phyloP scores from a whole-genome alignment of 345 rosid genomes.

The Sisymbrium irio region DNA sequence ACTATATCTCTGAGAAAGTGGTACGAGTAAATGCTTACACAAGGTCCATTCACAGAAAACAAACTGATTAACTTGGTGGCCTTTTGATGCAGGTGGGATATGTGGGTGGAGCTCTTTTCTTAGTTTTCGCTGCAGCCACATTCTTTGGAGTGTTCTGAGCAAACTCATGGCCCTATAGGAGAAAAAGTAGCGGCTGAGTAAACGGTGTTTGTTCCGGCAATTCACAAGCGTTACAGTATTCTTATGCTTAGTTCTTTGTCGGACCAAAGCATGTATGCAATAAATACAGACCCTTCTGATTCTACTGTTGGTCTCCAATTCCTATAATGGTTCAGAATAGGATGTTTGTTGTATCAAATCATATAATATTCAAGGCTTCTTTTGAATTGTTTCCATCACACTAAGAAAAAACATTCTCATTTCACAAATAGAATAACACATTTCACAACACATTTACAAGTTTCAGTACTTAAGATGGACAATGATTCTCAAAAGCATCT shows the following conservation, averaged over 20 bases:
- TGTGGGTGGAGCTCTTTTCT: constrained; percentile 78
- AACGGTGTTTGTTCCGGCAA: not conserved
- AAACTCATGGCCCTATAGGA: not conserved
- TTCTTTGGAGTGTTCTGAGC: constrained; percentile 76
- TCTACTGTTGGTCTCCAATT: not conserved
- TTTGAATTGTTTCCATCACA: not conserved
- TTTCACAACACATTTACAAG: constrained; percentile 8
- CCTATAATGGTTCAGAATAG: not conserved
- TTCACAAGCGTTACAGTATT: constrained; percentile 4
- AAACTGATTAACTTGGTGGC: constrained; percentile 13
- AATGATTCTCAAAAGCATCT: constrained; percentile 61
- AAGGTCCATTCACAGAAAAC: constrained; percentile 1
- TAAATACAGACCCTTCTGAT: not conserved
- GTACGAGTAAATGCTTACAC: constrained; percentile 39
- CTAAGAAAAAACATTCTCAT: not conserved
- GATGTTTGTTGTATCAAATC: not conserved
- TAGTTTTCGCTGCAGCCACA: constrained; percentile 84
- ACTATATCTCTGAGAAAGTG: constrained; percentile 90
- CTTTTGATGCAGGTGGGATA: constrained; percentile 78
- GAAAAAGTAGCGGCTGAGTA: not conserved
- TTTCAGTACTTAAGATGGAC: constrained; percentile 57
- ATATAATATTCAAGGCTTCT: not conserved
- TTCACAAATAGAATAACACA: constrained; percentile 8
- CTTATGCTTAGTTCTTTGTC: not conserved
- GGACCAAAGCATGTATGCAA: not conserved